Evolutionary conservation across 1,139 yeast genomes (phyloP).

Genomic region (Geotrichum carabidarum): DNA sequence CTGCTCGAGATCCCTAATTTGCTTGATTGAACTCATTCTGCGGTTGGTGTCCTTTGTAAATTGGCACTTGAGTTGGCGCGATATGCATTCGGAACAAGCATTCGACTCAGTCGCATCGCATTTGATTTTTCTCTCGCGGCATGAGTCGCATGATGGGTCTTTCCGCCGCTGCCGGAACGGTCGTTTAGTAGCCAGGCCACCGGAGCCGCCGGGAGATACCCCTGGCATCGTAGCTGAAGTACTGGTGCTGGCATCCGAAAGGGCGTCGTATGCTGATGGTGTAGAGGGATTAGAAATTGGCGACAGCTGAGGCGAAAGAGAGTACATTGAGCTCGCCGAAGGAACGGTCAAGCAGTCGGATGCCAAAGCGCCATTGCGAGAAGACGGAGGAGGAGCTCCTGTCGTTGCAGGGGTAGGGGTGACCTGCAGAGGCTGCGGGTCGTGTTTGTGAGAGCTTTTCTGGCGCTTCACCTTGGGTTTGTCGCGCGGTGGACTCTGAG

Average conservation of each 20-base stretch:
- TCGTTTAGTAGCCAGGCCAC: conserved; percentile 21
- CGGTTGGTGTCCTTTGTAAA: conserved; percentile 32
- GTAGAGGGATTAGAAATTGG: conserved; percentile 9
- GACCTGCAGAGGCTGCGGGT: background rate
- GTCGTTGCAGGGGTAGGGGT: background rate
- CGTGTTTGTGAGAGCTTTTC: background rate
- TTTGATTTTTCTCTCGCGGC: conserved; percentile 36
- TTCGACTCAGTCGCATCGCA: conserved; percentile 34
- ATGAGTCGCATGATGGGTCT: conserved; percentile 36
- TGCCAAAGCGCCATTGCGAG: background rate
- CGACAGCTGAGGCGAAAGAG: conserved; percentile 10
- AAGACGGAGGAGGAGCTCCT: background rate
- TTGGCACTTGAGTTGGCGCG: conserved; percentile 33
- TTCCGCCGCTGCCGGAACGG: conserved; percentile 33
- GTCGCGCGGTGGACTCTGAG: background rate
- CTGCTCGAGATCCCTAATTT: conserved; percentile 25
- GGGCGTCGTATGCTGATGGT: conserved; percentile 9
- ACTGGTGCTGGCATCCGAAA: conserved; percentile 1
- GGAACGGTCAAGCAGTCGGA: conserved; percentile 9
- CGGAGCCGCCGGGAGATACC: background rate
- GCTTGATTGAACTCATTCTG: conserved; percentile 28
- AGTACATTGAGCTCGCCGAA: background rate
- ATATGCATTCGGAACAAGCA: conserved; percentile 33
- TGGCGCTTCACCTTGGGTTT: background rate
- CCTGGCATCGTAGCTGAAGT: background rate